These are phyloP conservation scores for Phylloporus arenicola DNA, from an alignment of 768 basidiomycete species.

Conservation along the genomic window DNA sequence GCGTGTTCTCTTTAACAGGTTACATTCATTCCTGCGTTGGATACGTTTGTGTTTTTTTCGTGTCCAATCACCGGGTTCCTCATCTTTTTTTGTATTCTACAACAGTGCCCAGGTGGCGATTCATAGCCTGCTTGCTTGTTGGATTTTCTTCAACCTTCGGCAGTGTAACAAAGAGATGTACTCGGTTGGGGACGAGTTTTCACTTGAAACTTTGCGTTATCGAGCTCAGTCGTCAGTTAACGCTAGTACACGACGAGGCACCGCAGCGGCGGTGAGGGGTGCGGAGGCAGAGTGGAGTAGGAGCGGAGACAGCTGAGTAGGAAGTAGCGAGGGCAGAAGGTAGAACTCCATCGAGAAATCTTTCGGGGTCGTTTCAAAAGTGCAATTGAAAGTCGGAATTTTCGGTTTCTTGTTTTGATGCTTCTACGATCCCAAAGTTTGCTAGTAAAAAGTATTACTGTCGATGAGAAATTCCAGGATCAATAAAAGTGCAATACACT, in stretches of 20 bases:
- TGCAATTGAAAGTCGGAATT: no score
- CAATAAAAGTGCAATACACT: no score
- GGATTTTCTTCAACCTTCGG: slow-evolving; percentile 28
- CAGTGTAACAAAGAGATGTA: slow-evolving; percentile 7
- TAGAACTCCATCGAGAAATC: no score
- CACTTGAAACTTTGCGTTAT: slow-evolving; percentile 8
- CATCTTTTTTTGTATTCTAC: not conserved
- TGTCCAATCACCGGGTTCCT: not conserved
- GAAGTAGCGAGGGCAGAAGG: no score
- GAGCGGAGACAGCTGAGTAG: no score
- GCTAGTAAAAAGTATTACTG: no score
- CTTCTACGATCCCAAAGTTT: no score
- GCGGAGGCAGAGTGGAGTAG: no score
- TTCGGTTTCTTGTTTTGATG: no score
- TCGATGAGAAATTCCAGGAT: no score
- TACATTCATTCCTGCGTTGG: slow-evolving; percentile 10
- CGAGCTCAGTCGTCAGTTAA: not conserved
- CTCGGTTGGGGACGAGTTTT: not conserved
- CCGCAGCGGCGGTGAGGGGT: no score
- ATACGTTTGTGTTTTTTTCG: slow-evolving; percentile 17
- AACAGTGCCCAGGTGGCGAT: slow-evolving; percentile 25
- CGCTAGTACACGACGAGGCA: not conserved
- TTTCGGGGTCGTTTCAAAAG: no score
- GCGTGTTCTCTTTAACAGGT: slow-evolving; percentile 3
- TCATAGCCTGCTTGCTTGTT: slow-evolving; percentile 22